phyloP scores from a whole-genome alignment of 352 stramenopile species.

The Phytopythium cucurbitacearum region DNA sequence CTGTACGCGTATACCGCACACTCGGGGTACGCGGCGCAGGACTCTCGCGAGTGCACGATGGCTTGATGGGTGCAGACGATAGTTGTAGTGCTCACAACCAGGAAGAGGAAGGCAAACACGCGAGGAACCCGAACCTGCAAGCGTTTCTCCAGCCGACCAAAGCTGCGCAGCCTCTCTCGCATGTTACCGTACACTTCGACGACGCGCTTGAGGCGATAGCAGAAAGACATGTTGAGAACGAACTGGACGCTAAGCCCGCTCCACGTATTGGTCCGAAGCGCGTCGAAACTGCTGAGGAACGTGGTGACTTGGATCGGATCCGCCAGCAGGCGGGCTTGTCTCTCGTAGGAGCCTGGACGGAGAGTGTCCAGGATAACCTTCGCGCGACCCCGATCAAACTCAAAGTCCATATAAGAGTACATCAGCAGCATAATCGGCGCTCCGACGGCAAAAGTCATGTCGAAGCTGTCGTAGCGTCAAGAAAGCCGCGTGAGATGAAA shows the following conservation, averaged over 20 bases:
- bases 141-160: too few relatives aligned
- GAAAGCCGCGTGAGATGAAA: too few relatives aligned
- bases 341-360: conserved; percentile 10
- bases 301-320: conserved; percentile 11
- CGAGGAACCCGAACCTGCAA: not conserved
- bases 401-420: conserved; percentile 16
- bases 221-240: conserved; percentile 16
- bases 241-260: not conserved
- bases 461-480: conserved; percentile 8
- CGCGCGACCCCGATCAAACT: conserved; percentile 8
- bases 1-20: conserved; percentile 6
- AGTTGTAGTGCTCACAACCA: not conserved
- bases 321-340: conserved; percentile 7
- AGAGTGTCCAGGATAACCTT: conserved; percentile 10
- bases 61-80: not conserved
- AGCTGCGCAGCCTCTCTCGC: not conserved
- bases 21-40: not conserved
- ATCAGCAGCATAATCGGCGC: conserved; percentile 14
- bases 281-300: conserved; percentile 19
- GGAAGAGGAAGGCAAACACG: not conserved
- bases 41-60: not conserved
- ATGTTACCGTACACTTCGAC: conserved; percentile 6
- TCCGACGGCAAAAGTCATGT: conserved; percentile 18
- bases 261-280: conserved; percentile 9
- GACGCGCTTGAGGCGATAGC: conserved; percentile 15